These are phyloP conservation scores for Mycena vulgaris DNA, from an alignment of 768 basidiomycete genomes.

Conservation along the genomic window DNA sequence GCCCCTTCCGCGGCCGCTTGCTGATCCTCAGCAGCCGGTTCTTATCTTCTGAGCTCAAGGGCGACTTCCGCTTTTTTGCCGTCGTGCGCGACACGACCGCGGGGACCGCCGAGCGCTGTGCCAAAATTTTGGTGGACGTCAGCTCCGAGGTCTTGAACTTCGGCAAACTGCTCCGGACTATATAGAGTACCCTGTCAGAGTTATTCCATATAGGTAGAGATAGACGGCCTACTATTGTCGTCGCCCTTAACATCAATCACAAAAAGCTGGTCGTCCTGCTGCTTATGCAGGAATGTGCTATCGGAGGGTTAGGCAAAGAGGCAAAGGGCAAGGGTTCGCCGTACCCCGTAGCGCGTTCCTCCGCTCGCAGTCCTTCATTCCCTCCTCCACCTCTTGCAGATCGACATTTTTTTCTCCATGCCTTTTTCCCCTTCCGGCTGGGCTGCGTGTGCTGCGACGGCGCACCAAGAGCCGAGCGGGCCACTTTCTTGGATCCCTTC, in stretches of 20 bases:
- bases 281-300: constrained; percentile 77
- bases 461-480: constrained; percentile 61
- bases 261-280: constrained; percentile 83
- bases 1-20: constrained; percentile 78
- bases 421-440: constrained; percentile 91
- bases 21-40: constrained; percentile 83
- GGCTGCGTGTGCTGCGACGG: constrained; percentile 77
- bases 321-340: constrained; percentile 38
- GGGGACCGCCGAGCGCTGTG: constrained; percentile 90
- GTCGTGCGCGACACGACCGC: constrained; percentile 78
- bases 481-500: constrained; percentile 39
- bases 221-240: constrained; percentile 68
- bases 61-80: constrained; percentile 59
- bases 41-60: constrained; percentile 78
- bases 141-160: constrained; percentile 68
- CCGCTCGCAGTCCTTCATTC: constrained; percentile 84
- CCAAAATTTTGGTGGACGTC: constrained; percentile 84
- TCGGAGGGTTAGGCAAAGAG: constrained; percentile 11
- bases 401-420: constrained; percentile 97
- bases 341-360: constrained; percentile 87
- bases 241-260: constrained; percentile 87
- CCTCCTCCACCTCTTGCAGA: constrained; percentile 82
- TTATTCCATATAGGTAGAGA: not conserved
- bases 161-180: constrained; percentile 74
- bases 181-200: not conserved